Percentiles rank a stretch among this genome's conserved stretches.
Evolutionary conservation across 2,329 filamentous ascomycete species (phyloP).

Genomic region (Talaromyces sp.): DNA sequence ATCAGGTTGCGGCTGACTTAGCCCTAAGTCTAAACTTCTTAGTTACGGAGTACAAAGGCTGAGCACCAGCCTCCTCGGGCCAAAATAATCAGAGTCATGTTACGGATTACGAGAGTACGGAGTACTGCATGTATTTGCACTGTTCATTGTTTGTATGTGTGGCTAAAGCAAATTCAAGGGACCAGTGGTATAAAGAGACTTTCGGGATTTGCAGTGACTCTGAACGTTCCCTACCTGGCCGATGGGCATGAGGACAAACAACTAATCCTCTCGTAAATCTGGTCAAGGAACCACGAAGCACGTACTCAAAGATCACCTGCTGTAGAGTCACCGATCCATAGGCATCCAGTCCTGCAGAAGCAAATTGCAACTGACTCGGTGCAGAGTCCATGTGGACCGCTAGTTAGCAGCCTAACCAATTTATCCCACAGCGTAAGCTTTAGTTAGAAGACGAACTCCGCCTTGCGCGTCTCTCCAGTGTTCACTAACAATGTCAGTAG

Average conservation of each 20-base stretch:
- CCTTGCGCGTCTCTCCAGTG: neutral
- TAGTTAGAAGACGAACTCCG: neutral
- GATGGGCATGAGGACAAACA: neutral
- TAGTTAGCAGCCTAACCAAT: neutral
- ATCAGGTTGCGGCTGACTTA: neutral
- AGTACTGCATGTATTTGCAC: neutral
- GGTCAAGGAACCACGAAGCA: no score
- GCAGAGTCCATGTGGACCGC: neutral
- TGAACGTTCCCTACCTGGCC: neutral
- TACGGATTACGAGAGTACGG: neutral
- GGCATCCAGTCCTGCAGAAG: neutral
- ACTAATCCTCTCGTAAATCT: no score
- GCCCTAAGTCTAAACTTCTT: neutral
- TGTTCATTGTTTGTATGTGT: neutral
- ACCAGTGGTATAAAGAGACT: neutral
- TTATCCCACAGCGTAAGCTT: neutral
- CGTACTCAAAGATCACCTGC: no score
- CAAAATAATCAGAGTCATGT: constrained; percentile 1
- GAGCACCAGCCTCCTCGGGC: neutral
- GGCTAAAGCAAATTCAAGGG: neutral
- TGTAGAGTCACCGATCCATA: neutral
- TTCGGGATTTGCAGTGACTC: neutral
- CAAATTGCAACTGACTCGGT: neutral
- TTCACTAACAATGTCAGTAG: neutral
- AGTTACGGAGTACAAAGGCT: no score